These are phyloP conservation scores for Phytophthora quininea DNA, from an alignment of 352 stramenopile species.

Conservation along the genomic window DNA sequence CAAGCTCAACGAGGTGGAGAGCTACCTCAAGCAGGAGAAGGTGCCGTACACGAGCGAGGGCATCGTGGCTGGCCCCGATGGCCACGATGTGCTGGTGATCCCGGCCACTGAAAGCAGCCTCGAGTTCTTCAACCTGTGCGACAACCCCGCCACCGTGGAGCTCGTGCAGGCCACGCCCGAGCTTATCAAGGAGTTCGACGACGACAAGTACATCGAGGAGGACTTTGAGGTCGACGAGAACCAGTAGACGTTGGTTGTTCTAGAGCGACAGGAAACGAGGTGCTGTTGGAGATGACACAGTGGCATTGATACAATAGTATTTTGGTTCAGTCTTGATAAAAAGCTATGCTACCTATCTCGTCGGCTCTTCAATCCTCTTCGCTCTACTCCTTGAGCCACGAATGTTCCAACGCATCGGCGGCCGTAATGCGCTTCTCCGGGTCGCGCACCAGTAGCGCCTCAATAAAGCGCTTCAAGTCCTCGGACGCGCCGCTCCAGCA, in stretches of 20 bases:
- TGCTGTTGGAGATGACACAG: constrained; percentile 7
- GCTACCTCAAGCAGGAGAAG: constrained; percentile 69
- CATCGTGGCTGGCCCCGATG: constrained; percentile 64
- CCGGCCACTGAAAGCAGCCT: constrained; percentile 67
- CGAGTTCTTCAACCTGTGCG: constrained; percentile 85
- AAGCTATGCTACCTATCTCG: constrained; percentile 35
- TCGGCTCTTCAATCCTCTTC: constrained; percentile 1
- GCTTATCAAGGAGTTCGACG: constrained; percentile 80
- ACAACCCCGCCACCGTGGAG: constrained; percentile 81
- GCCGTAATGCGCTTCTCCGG: constrained; percentile 76
- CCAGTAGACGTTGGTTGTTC: constrained; percentile 9
- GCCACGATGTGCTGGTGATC: constrained; percentile 73
- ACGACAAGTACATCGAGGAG: constrained; percentile 10
- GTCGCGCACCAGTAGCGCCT: constrained; percentile 76
- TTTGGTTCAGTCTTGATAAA: constrained; percentile 37
- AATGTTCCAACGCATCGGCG: constrained; percentile 70
- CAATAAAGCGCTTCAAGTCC: constrained; percentile 74
- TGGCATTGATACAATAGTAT: constrained; percentile 46
- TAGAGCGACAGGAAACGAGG: constrained; percentile 18
- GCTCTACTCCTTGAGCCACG: constrained; percentile 62
- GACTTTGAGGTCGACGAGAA: too few relatives aligned
- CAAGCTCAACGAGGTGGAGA: constrained; percentile 67
- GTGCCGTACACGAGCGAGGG: constrained; percentile 63
- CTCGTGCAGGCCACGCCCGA: constrained; percentile 79
- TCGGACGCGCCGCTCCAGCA: constrained; percentile 63